Percentiles rank a stretch among this genome's conserved stretches.
phyloP scores from a whole-genome alignment of 2,329 filamentous ascomycete species.

The Sphaerostilbella broomeana region DNA sequence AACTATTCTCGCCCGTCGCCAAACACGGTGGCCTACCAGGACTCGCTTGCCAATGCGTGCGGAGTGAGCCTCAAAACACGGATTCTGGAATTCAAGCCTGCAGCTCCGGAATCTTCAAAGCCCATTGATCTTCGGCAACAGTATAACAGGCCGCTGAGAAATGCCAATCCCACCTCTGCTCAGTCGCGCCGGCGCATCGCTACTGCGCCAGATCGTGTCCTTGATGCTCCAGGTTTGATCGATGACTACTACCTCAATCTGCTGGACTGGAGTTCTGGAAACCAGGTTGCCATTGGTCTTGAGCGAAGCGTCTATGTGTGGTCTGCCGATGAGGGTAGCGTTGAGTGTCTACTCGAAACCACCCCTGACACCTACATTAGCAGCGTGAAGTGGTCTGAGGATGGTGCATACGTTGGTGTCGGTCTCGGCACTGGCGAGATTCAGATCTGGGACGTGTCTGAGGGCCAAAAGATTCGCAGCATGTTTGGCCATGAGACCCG shows the following conservation, averaged over 20 bases:
- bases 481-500: conserved; percentile 98
- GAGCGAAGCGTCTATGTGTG: conserved; percentile 97
- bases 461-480: conserved; percentile 90
- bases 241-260: conserved; percentile 99
- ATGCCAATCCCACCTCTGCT: conserved; percentile 63
- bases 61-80: conserved; percentile 90
- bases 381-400: conserved; percentile 97
- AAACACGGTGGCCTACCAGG: conserved; percentile 84
- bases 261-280: conserved; percentile 94
- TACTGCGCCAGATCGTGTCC: conserved; percentile 89
- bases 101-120: conserved; percentile 95
- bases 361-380: conserved; percentile 89
- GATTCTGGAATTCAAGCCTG: conserved; percentile 97
- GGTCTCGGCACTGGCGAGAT: conserved; percentile 93
- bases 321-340: conserved; percentile 89
- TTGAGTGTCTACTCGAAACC: conserved; percentile 83
- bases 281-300: conserved; percentile 95
- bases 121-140: conserved; percentile 95
- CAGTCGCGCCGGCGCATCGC: conserved; percentile 89
- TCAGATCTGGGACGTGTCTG: conserved; percentile 98
- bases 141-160: conserved; percentile 93
- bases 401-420: conserved; percentile 93
- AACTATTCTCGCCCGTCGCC: conserved; percentile 74
- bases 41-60: conserved; percentile 82
- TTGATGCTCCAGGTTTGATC: conserved; percentile 90